These are phyloP conservation scores for Aschersonia sp. DNA, from an alignment of 2,329 filamentous ascomycete genomes.

Conservation along the genomic window DNA sequence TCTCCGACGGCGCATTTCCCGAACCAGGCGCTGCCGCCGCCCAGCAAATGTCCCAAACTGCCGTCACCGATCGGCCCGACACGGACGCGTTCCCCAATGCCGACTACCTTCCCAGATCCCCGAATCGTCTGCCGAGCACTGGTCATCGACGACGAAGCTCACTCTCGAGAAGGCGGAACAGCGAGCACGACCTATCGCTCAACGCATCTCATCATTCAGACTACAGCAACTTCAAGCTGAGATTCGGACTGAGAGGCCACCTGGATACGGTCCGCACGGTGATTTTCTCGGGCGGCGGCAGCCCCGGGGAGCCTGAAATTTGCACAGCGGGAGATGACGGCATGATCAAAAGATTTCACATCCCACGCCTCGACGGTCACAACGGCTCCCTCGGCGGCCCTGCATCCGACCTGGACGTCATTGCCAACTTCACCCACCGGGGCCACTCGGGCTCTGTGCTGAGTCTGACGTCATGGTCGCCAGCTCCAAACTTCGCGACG, in stretches of 20 bases:
- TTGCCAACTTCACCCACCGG: slow-evolving; percentile 86
- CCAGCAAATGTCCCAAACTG: slow-evolving; percentile 29
- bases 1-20: slow-evolving; percentile 60
- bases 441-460: slow-evolving; percentile 87
- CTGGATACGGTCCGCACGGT: slow-evolving; percentile 87
- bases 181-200: slow-evolving; percentile 48
- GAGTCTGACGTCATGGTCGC: slow-evolving; percentile 72
- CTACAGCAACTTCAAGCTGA: slow-evolving; percentile 71
- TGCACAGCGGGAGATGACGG: slow-evolving; percentile 94
- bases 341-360: slow-evolving; percentile 91
- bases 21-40: slow-evolving; percentile 29
- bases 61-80: slow-evolving; percentile 48
- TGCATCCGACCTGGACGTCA: slow-evolving; percentile 74
- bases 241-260: slow-evolving; percentile 83
- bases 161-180: slow-evolving; percentile 54
- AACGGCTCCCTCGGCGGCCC: slow-evolving; percentile 28
- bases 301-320: slow-evolving; percentile 88
- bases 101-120: slow-evolving; percentile 68
- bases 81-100: slow-evolving; percentile 78
- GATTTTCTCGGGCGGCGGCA: slow-evolving; percentile 93
- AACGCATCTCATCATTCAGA: slow-evolving; percentile 47
- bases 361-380: slow-evolving; percentile 61
- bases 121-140: slow-evolving; percentile 50
- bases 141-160: slow-evolving; percentile 66
- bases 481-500: slow-evolving; percentile 76